Percentiles rank a stretch among this genome's conserved stretches.
phyloP scores from a whole-genome alignment of 169 alveolate species.

The Cryptosporidium ubiquitum region DNA sequence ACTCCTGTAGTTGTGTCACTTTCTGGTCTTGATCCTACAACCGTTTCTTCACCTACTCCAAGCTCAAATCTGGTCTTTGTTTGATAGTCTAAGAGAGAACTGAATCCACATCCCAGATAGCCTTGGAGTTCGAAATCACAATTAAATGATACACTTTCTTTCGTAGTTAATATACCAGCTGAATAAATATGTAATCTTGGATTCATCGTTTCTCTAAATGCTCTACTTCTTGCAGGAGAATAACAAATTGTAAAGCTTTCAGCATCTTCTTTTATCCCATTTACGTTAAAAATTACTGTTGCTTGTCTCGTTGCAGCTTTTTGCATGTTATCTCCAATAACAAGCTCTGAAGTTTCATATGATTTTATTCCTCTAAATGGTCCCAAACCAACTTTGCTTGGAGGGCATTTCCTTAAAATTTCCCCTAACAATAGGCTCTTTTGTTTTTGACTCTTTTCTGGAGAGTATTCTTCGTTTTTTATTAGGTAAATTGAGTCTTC shows the following conservation, averaged over 20 bases:
- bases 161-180: conserved; percentile 22
- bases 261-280: conserved; percentile 12
- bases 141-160: conserved; percentile 3
- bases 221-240: conserved; percentile 67
- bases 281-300: conserved; percentile 29
- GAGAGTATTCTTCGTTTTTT: background rate
- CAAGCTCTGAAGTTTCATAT: conserved; percentile 46
- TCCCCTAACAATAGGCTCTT: background rate
- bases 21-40: conserved; percentile 78
- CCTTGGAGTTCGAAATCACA: conserved; percentile 54
- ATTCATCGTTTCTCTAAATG: background rate
- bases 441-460: background rate
- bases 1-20: conserved; percentile 77
- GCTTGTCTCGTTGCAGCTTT: conserved; percentile 12
- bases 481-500: conserved; percentile 25
- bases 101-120: conserved; percentile 57
- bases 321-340: conserved; percentile 57
- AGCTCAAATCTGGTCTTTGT: conserved; percentile 62
- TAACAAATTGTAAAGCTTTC: conserved; percentile 29
- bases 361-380: conserved; percentile 57
- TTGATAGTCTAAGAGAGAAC: conserved; percentile 54
- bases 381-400: conserved; percentile 37
- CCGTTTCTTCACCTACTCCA: conserved; percentile 60
- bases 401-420: conserved; percentile 41
- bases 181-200: conserved; percentile 4